Evolutionary conservation across 164 flowering plant genomes (phyloP), one percentile per base, ranked within the genome.

Genomic region (Taxillus chinensis): DNA sequence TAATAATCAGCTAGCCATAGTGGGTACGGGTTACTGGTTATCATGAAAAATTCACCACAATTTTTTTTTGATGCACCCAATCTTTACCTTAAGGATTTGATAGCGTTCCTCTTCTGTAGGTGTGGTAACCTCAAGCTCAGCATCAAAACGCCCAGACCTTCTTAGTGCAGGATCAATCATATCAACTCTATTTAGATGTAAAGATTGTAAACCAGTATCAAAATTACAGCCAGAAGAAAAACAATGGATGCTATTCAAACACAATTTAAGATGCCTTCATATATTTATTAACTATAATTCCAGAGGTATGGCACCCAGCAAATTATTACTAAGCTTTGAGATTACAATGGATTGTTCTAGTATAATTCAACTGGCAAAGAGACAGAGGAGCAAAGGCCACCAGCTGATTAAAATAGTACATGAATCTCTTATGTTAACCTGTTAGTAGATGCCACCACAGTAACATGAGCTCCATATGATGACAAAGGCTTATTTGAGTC

Each of bases 371-470:
- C 27, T 27, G 27, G 27, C 27, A 27, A 27, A 27, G 27, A 27
- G 27, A 27, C 27, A 27, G 27, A 27, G 27, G 27, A 27, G 27
- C 1, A 27, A 27, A 27, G 27, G 27, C 27, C 27, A 27, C 27
- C 27, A 27, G 27, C 27, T 27, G 27, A 27, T 27, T 27, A 27
- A 27, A 27, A 27, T 27, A 27, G 27, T 27, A 27, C 27, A 27
- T 27, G 27, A 27, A 27, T 27, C 27, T 27, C 27, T 27, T 27
- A 27, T 27, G 27, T 27, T 5, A 53, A 91, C 99, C 93, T 93
- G 77, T 90, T 95, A 50, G 99, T 95, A 60, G 99, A 82, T 57
- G 95, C 99, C 66, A 93, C 91, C 56, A 93, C 91, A 60, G 85
- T 83, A 67, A 90, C 88, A 16, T 76, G 83, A 9, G 80, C 75